These are phyloP conservation scores for Chaetomiaceae sp. DNA, from an alignment of 2,329 filamentous ascomycete species.

Conservation along the genomic window DNA sequence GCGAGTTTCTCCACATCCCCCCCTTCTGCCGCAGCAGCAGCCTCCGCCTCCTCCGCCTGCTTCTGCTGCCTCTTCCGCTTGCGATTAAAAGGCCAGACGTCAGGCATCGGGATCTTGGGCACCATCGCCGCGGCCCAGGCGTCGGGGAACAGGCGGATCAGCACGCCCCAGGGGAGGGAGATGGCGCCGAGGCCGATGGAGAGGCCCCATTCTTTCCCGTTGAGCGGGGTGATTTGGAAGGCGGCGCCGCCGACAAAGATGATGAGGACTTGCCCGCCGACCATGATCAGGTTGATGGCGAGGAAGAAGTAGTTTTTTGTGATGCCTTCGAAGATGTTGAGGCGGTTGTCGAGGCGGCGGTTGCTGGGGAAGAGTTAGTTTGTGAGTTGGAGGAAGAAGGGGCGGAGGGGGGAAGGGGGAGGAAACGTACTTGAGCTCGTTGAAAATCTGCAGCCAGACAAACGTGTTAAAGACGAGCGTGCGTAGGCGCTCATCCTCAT, in stretches of 20 bases:
- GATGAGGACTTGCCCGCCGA: constrained; percentile 79
- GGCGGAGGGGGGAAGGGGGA: neutral
- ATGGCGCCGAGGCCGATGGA: constrained; percentile 72
- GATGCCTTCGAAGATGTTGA: constrained; percentile 85
- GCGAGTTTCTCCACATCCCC: neutral
- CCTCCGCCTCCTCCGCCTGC: too few species aligned
- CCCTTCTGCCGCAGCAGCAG: neutral
- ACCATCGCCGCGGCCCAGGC: constrained; percentile 33
- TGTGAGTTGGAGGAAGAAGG: too few species aligned
- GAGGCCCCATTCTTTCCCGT: constrained; percentile 73
- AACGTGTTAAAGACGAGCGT: constrained; percentile 79
- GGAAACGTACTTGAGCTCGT: constrained; percentile 64
- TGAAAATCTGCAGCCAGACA: constrained; percentile 86
- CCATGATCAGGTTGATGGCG: constrained; percentile 73
- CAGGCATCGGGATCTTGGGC: constrained; percentile 22
- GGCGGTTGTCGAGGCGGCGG: constrained; percentile 76
- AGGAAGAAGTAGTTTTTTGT: constrained; percentile 77
- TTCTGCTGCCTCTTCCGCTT: constrained; percentile 14
- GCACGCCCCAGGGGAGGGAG: constrained; percentile 68
- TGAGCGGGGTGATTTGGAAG: constrained; percentile 61
- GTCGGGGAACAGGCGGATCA: constrained; percentile 72
- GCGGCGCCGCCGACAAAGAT: constrained; percentile 74
- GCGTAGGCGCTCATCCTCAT: constrained; percentile 49
- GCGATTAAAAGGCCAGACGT: constrained; percentile 17
- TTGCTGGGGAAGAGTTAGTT: constrained; percentile 45